Evolutionary conservation across 257 asterid genomes (phyloP).

Genomic region (Solanum ahanhuiri): DNA sequence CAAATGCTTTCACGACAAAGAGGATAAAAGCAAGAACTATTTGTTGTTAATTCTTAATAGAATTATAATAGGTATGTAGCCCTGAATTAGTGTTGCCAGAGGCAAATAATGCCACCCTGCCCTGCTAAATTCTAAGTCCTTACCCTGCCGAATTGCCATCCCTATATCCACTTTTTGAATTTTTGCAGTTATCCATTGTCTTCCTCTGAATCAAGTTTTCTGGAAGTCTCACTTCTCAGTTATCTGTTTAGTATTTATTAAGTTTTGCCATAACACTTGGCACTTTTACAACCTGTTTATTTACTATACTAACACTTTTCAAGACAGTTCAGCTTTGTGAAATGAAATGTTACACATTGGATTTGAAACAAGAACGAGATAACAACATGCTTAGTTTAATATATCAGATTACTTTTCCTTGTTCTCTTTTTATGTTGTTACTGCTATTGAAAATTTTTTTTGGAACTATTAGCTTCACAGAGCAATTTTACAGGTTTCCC

Average conservation of each 20-base stretch:
- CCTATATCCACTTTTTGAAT: not conserved
- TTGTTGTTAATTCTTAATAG: not conserved
- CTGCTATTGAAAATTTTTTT: not conserved
- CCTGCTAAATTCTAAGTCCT: not conserved
- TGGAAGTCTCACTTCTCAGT: not conserved
- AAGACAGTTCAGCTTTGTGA: not conserved
- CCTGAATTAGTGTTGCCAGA: not conserved
- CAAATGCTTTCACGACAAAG: not conserved
- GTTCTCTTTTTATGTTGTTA: not conserved
- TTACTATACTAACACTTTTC: not conserved
- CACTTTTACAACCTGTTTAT: not conserved
- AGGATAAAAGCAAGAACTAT: not conserved
- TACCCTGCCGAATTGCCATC: not conserved
- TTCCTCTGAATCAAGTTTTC: not conserved
- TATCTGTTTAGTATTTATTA: not conserved
- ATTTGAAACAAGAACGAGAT: not conserved
- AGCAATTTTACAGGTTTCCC: not conserved
- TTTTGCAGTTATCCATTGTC: not conserved
- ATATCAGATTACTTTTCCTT: not conserved
- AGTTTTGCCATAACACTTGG: not conserved
- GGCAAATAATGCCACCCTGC: not conserved
- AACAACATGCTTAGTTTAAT: not conserved
- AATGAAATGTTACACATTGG: not conserved
- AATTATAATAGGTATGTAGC: not conserved
- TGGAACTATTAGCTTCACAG: not conserved